Evolutionary conservation across 805 yeast genomes (phyloP).

Genomic region (Candida arabinofermentans): DNA sequence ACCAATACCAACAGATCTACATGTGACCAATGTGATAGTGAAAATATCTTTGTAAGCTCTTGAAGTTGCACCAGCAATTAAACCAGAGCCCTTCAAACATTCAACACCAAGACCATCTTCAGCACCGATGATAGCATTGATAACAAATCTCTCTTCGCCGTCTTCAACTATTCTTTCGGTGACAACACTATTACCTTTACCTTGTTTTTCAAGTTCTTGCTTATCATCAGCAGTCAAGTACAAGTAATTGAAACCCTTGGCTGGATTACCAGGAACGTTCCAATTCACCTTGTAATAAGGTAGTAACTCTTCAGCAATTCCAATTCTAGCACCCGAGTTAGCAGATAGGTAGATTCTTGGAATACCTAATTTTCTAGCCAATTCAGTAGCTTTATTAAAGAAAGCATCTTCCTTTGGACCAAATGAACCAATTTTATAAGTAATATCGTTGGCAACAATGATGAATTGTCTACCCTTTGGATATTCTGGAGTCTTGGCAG

Average conservation of each 20-base stretch:
- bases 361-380: slow-evolving; percentile 84
- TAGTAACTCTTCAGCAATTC: slow-evolving; percentile 93
- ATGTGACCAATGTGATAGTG: slow-evolving; percentile 97
- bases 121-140: slow-evolving; percentile 83
- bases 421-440: slow-evolving; percentile 96
- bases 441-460: slow-evolving; percentile 94
- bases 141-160: slow-evolving; percentile 79
- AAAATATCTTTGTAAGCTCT: slow-evolving; percentile 96
- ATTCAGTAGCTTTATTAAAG: slow-evolving; percentile 89
- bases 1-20: slow-evolving; percentile 99
- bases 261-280: slow-evolving; percentile 72
- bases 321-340: slow-evolving; percentile 98
- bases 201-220: slow-evolving; percentile 51
- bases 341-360: slow-evolving; percentile 97
- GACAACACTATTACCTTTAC: slow-evolving; percentile 56
- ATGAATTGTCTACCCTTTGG: slow-evolving; percentile 94
- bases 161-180: slow-evolving; percentile 79
- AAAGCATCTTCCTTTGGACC: slow-evolving; percentile 95
- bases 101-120: slow-evolving; percentile 98
- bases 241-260: slow-evolving; percentile 86
- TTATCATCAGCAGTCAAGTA: slow-evolving; percentile 72
- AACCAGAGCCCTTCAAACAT: slow-evolving; percentile 96
- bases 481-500: slow-evolving; percentile 93
- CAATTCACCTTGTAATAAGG: slow-evolving; percentile 90
- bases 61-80: slow-evolving; percentile 98